Percentiles rank a stretch among this genome's conserved stretches.
phyloP scores from a whole-genome alignment of 306 rosid genomes.

The Cucumis melo region DNA sequence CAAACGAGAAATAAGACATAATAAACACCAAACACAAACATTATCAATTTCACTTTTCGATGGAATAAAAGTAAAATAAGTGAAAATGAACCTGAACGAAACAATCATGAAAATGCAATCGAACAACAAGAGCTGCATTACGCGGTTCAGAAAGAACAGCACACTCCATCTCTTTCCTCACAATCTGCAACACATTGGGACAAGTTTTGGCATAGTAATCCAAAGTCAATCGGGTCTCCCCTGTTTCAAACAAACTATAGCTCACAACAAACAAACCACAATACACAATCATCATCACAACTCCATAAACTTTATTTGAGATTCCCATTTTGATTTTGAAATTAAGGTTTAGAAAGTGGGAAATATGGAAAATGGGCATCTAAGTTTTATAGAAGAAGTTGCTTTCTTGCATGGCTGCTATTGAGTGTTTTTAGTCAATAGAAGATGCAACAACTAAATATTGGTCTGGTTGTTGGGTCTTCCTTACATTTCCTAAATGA shows the following conservation, averaged over 20 bases:
- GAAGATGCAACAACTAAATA: conserved; percentile 91
- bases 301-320: conserved; percentile 15
- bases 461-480: conserved; percentile 54
- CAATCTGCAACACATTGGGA: conserved; percentile 52
- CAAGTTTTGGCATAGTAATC: conserved; percentile 68
- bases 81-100: conserved; percentile 55
- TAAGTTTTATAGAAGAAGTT: conserved; percentile 14
- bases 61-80: not conserved
- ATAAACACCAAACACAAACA: not conserved
- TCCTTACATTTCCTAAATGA: conserved; percentile 12
- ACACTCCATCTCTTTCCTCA: conserved; percentile 68
- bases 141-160: conserved; percentile 53
- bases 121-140: conserved; percentile 47
- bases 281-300: conserved; percentile 8
- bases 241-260: conserved; percentile 24
- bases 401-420: conserved; percentile 8
- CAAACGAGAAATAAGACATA: too few species aligned
- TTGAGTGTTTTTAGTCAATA: conserved; percentile 52
- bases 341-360: conserved; percentile 16
- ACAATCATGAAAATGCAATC: conserved; percentile 86
- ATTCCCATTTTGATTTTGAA: conserved; percentile 21
- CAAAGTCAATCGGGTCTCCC: conserved; percentile 42
- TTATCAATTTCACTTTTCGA: too few species aligned
- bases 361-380: conserved; percentile 28
- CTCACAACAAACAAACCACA: conserved; percentile 12